Conservation (phyloP, 2,329 filamentous ascomycete genomes). For the Periconia sp. region DNA sequence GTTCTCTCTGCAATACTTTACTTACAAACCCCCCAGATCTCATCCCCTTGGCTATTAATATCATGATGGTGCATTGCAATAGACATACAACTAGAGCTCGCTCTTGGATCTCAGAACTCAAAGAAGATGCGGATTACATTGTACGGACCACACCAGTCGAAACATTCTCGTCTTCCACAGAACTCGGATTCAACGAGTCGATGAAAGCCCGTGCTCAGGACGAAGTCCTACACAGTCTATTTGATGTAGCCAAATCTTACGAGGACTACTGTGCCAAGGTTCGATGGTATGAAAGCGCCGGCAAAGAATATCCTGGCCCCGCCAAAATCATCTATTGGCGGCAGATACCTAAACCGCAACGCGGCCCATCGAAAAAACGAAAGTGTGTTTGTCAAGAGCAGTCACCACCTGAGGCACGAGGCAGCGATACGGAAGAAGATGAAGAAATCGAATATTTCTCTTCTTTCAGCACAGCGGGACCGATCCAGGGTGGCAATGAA, state of each 20-base stretch:
- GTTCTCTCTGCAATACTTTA: background rate
- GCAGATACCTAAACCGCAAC: background rate
- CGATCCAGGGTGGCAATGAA: too few relatives aligned
- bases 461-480: too few relatives aligned
- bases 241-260: conserved; percentile 28
- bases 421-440: conserved; percentile 26
- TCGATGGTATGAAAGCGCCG: background rate
- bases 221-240: conserved; percentile 29
- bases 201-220: conserved; percentile 31
- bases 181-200: conserved; percentile 18
- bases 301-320: too few relatives aligned
- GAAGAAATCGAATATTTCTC: conserved; percentile 3
- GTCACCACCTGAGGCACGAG: conserved; percentile 6
- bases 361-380: background rate
- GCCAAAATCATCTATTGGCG: too few relatives aligned
- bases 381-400: background rate
- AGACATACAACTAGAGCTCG: conserved; percentile 22
- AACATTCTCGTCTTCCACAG: conserved; percentile 31
- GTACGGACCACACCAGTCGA: conserved; percentile 23
- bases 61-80: conserved; percentile 32
- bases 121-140: conserved; percentile 19
- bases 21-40: conserved; percentile 23
- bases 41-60: conserved; percentile 26
- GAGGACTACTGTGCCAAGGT: conserved; percentile 31
- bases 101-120: conserved; percentile 30